Percentiles rank a stretch among this genome's conserved stretches.
Evolutionary conservation across 768 basidiomycete species (phyloP).

Genomic region (Leucocoprinus birnbaumii): DNA sequence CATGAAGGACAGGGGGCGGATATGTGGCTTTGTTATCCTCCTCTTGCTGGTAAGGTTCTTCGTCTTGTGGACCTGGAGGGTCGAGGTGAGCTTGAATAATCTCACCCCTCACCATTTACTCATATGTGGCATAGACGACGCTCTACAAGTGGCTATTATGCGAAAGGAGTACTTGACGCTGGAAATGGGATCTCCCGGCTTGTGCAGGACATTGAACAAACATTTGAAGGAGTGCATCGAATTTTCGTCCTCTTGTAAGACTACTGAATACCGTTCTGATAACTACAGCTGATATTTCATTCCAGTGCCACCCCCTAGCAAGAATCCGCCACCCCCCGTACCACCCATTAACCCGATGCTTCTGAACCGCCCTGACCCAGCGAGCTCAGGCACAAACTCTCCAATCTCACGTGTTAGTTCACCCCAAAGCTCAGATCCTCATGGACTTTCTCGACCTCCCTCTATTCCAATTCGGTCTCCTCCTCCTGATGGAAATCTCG

Average conservation of each 20-base stretch:
- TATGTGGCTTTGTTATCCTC: conserved; percentile 93
- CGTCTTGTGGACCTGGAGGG: conserved; percentile 60
- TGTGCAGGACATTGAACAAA: conserved; percentile 59
- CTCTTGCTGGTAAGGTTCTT: conserved; percentile 91
- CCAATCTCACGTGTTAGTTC: conserved; percentile 4
- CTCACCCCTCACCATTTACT: background rate
- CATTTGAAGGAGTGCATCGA: conserved; percentile 85
- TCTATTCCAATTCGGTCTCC: conserved; percentile 3
- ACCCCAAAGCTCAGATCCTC: conserved; percentile 14
- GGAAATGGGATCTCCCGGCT: conserved; percentile 52
- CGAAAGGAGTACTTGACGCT: conserved; percentile 80
- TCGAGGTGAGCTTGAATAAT: conserved; percentile 42
- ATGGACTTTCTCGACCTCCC: conserved; percentile 10
- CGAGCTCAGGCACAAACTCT: conserved; percentile 4
- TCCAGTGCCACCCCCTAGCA: conserved; percentile 54
- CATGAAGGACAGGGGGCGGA: conserved; percentile 60
- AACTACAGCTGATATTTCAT: background rate
- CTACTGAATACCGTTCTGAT: background rate
- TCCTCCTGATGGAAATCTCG: conserved; percentile 11
- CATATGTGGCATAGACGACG: conserved; percentile 51
- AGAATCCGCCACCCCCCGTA: conserved; percentile 67
- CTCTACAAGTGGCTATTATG: conserved; percentile 79
- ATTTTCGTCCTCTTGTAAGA: conserved; percentile 72
- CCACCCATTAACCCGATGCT: conserved; percentile 40
- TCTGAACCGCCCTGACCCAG: conserved; percentile 5